Evolutionary conservation across 1,284 basidiomycete genomes (phyloP).

Genomic region (Fomitopsis pinicola): DNA sequence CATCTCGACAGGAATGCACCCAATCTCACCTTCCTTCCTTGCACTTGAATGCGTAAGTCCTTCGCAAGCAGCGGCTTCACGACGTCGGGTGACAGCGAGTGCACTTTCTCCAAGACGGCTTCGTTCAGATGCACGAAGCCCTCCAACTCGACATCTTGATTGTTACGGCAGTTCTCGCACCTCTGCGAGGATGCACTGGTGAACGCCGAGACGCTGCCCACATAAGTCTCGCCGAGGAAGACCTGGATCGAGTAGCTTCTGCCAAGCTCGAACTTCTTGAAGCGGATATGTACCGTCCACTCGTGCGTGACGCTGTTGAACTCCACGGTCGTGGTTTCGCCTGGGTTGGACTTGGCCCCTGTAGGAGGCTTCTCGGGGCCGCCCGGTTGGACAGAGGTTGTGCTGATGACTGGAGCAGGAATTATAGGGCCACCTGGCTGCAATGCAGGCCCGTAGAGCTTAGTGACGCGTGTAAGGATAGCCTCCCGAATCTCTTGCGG

Average conservation of each 20-base stretch:
- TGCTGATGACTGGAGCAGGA: background rate
- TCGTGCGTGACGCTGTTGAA: constrained; percentile 17
- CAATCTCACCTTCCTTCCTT: constrained; percentile 9
- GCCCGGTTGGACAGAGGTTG: background rate
- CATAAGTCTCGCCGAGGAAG: constrained; percentile 37
- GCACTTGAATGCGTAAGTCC: background rate
- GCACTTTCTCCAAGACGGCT: constrained; percentile 25
- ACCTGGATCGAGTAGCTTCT: constrained; percentile 37
- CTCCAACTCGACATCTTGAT: constrained; percentile 37
- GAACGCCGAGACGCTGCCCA: constrained; percentile 37
- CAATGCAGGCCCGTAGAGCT: constrained; percentile 15
- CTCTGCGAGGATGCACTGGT: constrained; percentile 32
- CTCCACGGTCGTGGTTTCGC: background rate
- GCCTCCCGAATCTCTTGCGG: constrained; percentile 24
- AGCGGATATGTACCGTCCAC: constrained; percentile 38
- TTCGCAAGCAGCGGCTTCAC: constrained; percentile 31
- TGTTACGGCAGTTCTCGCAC: constrained; percentile 36
- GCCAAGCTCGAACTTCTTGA: constrained; percentile 39
- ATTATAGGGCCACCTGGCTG: background rate
- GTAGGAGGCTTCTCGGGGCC: background rate
- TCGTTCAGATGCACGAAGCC: constrained; percentile 51
- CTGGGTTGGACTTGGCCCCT: background rate
- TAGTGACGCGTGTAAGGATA: constrained; percentile 30
- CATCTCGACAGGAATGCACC: background rate
- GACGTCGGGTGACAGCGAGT: constrained; percentile 29